A percentile compares a stretch with the other conserved stretches of the same genome.
phyloP scores from a whole-genome alignment of 805 yeast species.

The Teunomyces stri region DNA sequence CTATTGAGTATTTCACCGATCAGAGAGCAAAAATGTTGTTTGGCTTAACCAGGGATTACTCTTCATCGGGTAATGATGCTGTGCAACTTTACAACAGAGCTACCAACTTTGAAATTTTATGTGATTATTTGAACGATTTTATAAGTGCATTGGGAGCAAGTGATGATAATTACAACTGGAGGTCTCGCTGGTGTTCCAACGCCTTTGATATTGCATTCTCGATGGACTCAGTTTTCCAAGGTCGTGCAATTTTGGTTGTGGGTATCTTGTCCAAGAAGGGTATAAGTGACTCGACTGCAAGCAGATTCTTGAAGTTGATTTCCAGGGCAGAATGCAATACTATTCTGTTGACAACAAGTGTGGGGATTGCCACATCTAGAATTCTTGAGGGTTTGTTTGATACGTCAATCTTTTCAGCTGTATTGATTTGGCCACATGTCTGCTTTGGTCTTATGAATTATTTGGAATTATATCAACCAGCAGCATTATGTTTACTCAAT shows the following conservation, averaged over 20 bases:
- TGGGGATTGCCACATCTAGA: conserved; percentile 45
- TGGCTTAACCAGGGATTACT: conserved; percentile 56
- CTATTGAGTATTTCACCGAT: conserved; percentile 50
- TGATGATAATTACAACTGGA: conserved; percentile 53
- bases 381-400: conserved; percentile 48
- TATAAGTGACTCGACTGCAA: conserved; percentile 52
- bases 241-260: conserved; percentile 63
- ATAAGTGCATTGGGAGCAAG: conserved; percentile 48
- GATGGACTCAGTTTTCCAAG: conserved; percentile 56
- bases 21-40: conserved; percentile 67
- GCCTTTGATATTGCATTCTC: conserved; percentile 62
- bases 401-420: conserved; percentile 45
- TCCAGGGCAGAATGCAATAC: conserved; percentile 18
- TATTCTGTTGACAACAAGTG: conserved; percentile 34
- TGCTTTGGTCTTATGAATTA: conserved; percentile 29
- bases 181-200: conserved; percentile 62
- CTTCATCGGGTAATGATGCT: conserved; percentile 30
- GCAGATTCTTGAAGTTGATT: conserved; percentile 27
- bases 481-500: conserved; percentile 28
- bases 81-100: conserved; percentile 40
- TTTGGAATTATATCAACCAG: conserved; percentile 31
- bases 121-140: conserved; percentile 52
- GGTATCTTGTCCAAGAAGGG: conserved; percentile 68
- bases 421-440: conserved; percentile 48
- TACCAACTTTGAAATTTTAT: conserved; percentile 54